Evolutionary conservation across 2,329 filamentous ascomycete species (phyloP).

Genomic region (Cladosporium sp.): DNA sequence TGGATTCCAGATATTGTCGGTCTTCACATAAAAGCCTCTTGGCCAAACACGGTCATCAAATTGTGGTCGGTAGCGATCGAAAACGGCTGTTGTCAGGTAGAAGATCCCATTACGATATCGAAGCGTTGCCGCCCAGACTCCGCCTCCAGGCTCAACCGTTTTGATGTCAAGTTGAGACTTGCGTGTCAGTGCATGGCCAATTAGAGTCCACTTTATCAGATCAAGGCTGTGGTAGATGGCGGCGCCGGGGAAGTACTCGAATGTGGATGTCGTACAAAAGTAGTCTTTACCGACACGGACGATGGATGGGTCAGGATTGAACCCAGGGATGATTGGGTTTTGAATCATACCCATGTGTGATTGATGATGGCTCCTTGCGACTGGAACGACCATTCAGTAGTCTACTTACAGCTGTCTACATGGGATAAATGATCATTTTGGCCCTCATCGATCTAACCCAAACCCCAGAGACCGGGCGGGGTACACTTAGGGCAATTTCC

Average conservation of each 20-base stretch:
- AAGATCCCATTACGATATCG: constrained; percentile 42
- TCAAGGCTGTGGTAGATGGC: constrained; percentile 57
- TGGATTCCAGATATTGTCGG: constrained; percentile 50
- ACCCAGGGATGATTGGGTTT: constrained; percentile 53
- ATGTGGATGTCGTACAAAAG: constrained; percentile 59
- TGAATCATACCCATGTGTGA: constrained; percentile 31
- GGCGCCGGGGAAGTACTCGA: constrained; percentile 58
- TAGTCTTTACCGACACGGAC: constrained; percentile 48
- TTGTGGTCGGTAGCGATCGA: constrained; percentile 25
- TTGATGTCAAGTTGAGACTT: constrained; percentile 50
- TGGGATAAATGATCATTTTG: too few relatives aligned
- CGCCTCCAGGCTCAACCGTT: constrained; percentile 50
- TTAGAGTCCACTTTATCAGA: constrained; percentile 49
- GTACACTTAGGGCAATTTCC: too few relatives aligned
- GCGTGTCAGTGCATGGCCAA: constrained; percentile 50
- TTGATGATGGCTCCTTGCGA: too few relatives aligned
- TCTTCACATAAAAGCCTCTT: constrained; percentile 48
- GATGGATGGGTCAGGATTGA: constrained; percentile 60
- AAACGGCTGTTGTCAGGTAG: constrained; percentile 29
- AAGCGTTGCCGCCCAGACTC: constrained; percentile 47
- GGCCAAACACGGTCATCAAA: constrained; percentile 24
- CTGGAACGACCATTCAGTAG: too few relatives aligned
- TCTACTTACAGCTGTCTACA: too few relatives aligned
- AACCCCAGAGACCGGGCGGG: too few relatives aligned
- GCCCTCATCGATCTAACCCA: too few relatives aligned